A percentile compares a stretch with the other conserved stretches of the same genome.
Conservation (phyloP, 106 monocot genomes). For the Phalaenopsis aphrodite region DNA sequence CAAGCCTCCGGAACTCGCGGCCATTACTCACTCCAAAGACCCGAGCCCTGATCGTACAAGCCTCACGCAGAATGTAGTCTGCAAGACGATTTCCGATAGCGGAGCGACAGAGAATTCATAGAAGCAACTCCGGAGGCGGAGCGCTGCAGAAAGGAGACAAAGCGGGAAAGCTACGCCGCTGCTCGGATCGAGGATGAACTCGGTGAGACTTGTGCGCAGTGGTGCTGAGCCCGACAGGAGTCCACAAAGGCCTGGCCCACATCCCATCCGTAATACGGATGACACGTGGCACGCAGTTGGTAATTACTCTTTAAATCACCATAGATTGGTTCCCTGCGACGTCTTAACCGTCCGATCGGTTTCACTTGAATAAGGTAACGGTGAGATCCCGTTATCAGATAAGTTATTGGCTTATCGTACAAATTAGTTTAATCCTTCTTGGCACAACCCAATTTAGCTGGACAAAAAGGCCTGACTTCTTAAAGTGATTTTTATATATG, state of each 20-base stretch:
- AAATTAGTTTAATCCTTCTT: not conserved
- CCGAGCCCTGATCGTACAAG: not conserved
- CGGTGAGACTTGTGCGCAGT: too few species aligned
- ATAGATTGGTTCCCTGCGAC: too few species aligned
- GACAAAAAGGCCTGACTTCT: too few species aligned
- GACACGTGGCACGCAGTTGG: not conserved
- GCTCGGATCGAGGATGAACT: not conserved
- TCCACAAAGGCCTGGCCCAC: not conserved
- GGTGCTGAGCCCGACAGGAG: not conserved
- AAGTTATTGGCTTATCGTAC: not conserved
- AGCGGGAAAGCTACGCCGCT: not conserved
- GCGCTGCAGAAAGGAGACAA: not conserved
- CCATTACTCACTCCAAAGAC: slow-evolving; percentile 24
- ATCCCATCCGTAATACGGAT: too few species aligned
- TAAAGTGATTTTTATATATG: too few species aligned
- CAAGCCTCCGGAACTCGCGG: slow-evolving; percentile 35
- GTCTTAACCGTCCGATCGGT: not conserved
- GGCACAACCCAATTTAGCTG: not conserved
- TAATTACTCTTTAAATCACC: not conserved
- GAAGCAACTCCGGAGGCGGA: not conserved
- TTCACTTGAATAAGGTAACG: not conserved
- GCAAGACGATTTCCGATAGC: not conserved
- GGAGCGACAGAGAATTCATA: not conserved
- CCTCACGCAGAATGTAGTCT: not conserved
- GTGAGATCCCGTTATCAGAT: not conserved